These are phyloP conservation scores for Trapa bicornis DNA, from an alignment of 345 rosid species.

Conservation along the genomic window DNA sequence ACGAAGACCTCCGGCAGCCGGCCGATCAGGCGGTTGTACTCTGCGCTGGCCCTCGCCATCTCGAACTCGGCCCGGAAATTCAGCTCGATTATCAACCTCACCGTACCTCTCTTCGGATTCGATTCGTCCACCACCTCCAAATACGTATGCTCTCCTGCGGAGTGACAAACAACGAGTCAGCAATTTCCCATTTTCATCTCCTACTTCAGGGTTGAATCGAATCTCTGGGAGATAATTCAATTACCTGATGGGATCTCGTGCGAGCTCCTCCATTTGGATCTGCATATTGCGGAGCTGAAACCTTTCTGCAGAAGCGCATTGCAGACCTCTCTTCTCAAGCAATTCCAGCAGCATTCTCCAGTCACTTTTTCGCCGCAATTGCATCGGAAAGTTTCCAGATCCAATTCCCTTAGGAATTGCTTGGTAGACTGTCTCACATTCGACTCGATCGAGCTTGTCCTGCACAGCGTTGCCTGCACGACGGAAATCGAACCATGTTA, in stretches of 20 bases:
- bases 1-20: conserved; percentile 55
- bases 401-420: conserved; percentile 34
- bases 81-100: conserved; percentile 50
- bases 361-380: conserved; percentile 29
- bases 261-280: conserved; percentile 74
- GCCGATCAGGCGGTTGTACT: conserved; percentile 35
- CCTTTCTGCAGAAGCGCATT: conserved; percentile 43
- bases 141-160: conserved; percentile 3
- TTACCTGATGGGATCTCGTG: conserved; percentile 60
- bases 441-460: conserved; percentile 55
- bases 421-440: conserved; percentile 53
- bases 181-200: background rate
- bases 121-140: conserved; percentile 2
- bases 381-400: conserved; percentile 23
- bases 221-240: background rate
- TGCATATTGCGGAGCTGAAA: conserved; percentile 46
- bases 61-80: conserved; percentile 68
- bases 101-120: background rate
- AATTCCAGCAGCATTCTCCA: conserved; percentile 45
- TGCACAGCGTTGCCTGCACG: conserved; percentile 47
- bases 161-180: background rate
- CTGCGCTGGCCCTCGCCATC: conserved; percentile 61
- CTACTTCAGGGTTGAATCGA: no score
- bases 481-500: background rate
- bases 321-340: conserved; percentile 41